Base-by-base conservation (phyloP, 2,329 filamentous ascomycete species). In the Trichoderma breve region DNA sequence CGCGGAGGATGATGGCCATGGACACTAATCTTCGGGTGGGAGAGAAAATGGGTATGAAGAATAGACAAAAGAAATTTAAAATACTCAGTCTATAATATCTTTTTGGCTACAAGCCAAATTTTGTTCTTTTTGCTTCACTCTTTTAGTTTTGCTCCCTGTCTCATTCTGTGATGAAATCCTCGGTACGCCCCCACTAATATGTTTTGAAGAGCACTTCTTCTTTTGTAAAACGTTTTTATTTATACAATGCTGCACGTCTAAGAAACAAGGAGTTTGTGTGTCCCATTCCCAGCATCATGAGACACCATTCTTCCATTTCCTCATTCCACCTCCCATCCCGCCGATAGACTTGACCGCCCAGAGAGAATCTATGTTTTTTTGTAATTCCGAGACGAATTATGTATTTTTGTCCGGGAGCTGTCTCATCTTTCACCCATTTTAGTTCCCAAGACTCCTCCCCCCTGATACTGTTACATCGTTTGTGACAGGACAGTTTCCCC, bases 1-100 rank as follows among this genome's bases (percentile, higher is more conserved):
- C 80, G 88, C 90, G 79, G 88, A 90, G 79, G 89, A 89, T 76
- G 92, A 97, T 84, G 94, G 93, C 71, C 93, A 97, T 83, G 94
- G 92, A 70, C 94, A 97, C 85, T 96, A 79, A 80, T 76, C 75
- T 28, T 28, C 12, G 26, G 21, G 36, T 61, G 30, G 24, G 55
- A 34, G 26, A 24, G 61, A 28, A 21, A 28, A 32, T 30, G 26
- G 71, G n/a, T 55, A 34, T 62, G 26, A 53, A 61, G 55, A 34
- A 66, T 65, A 71, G 61, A 75, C 64, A 76, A 74, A 78, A 78
- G 75, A 70, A 62, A 61, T 55, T 53, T 43, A 30, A 30, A 55
- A 58, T 64, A 43, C 32, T 71, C 26, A 26, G 55, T 68, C 32
- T 68, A 47, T 68, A 72, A 68, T 55, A 43, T 24, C 2, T 51